These are phyloP conservation scores for Chaetomidium leptoderma DNA, from an alignment of 495 filamentous ascomycete genomes.

Conservation along the genomic window DNA sequence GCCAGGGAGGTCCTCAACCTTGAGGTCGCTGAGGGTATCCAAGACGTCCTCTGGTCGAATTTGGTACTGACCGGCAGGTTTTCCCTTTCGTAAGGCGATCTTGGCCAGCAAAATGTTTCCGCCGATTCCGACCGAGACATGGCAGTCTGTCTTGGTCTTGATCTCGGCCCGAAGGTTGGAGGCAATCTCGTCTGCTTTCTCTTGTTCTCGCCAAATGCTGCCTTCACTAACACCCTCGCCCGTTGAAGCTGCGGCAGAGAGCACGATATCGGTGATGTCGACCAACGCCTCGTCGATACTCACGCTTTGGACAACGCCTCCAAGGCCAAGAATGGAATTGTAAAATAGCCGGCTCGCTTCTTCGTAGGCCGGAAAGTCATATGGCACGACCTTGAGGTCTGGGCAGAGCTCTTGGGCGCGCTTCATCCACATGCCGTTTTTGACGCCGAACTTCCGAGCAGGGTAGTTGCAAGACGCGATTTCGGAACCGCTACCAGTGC, in stretches of 20 bases:
- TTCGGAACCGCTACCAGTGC: constrained; percentile 78
- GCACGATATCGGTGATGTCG: constrained; percentile 65
- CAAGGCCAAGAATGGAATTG: constrained; percentile 69
- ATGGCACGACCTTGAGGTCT: constrained; percentile 77
- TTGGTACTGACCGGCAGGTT: constrained; percentile 89
- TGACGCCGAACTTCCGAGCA: constrained; percentile 78
- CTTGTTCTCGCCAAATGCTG: constrained; percentile 75
- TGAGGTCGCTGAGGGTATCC: constrained; percentile 68
- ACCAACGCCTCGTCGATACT: constrained; percentile 92
- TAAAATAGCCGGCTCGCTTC: constrained; percentile 88
- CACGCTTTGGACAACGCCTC: constrained; percentile 86
- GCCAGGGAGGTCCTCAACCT: constrained; percentile 77
- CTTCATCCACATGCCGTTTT: constrained; percentile 99
- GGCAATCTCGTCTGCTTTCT: constrained; percentile 72
- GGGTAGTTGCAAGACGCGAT: constrained; percentile 97
- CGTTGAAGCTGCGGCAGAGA: constrained; percentile 62
- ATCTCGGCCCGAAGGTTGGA: constrained; percentile 60
- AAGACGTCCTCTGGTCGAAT: constrained; percentile 74
- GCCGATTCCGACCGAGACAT: constrained; percentile 92
- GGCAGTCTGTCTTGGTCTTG: constrained; percentile 70
- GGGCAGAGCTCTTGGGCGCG: constrained; percentile 77
- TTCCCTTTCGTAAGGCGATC: constrained; percentile 83
- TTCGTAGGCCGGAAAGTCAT: constrained; percentile 93
- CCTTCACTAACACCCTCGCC: constrained; percentile 65
- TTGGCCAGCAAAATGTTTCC: constrained; percentile 87